Evolutionary conservation across 345 rosid genomes (phyloP).

Genomic region (Moricandia moricandioides): DNA sequence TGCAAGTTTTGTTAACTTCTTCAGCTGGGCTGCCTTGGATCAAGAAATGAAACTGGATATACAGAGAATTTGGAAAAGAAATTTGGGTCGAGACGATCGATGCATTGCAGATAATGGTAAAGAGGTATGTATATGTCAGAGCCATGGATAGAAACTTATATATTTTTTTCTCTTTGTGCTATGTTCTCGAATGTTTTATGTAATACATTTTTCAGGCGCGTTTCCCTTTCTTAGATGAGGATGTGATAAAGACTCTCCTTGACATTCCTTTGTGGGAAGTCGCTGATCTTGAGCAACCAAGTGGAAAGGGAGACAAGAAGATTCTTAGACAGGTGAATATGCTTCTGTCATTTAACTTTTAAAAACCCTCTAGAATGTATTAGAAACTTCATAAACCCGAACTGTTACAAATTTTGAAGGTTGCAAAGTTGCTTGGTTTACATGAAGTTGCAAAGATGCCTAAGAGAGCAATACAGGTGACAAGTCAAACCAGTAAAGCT

Average conservation of each 20-base stretch:
- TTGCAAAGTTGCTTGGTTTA: slow-evolving; percentile 75
- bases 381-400: not conserved
- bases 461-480: slow-evolving; percentile 94
- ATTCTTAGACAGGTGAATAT: slow-evolving; percentile 76
- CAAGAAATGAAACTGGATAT: slow-evolving; percentile 97
- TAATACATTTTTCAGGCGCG: slow-evolving; percentile 53
- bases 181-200: not conserved
- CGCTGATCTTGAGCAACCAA: slow-evolving; percentile 79
- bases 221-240: slow-evolving; percentile 96
- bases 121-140: slow-evolving; percentile 54
- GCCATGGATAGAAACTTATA: not conserved
- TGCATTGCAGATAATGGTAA: slow-evolving; percentile 83
- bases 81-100: slow-evolving; percentile 95
- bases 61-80: slow-evolving; percentile 98
- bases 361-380: not conserved
- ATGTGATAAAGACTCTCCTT: slow-evolving; percentile 74
- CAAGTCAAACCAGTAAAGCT: not conserved
- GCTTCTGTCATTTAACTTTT: not conserved
- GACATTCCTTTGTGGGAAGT: slow-evolving; percentile 85
- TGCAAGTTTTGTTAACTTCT: not conserved
- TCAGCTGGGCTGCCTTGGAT: slow-evolving; percentile 66
- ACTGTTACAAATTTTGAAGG: slow-evolving; percentile 43
- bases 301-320: slow-evolving; percentile 96
- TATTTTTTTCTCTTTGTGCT: not conserved
- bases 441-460: slow-evolving; percentile 72